Evolutionary conservation across 2,329 filamentous ascomycete genomes (phyloP), one percentile per base, ranked within the genome.

Genomic region (Xylaria sp.): DNA sequence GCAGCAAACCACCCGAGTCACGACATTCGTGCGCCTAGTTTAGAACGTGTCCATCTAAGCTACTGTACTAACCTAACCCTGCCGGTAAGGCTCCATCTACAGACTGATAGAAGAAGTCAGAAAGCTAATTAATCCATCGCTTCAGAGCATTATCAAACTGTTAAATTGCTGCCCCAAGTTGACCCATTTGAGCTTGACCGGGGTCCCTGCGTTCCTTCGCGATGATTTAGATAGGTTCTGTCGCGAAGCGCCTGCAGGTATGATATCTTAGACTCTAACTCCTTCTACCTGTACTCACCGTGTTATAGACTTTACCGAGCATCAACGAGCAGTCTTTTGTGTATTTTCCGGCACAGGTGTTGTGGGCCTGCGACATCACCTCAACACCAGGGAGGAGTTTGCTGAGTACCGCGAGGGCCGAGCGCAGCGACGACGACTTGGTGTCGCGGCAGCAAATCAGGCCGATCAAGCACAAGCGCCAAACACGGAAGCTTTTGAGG

Each of bases 311-410:
- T 99, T 99, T 79, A 98, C 94, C 20, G 92, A 95, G 56, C 94
- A 97, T 77, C 96, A 99, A 79, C 90, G 96, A 71, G 91, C 95
- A 61, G 93, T 98, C 7, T 99, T 99, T 79, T 99, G 96, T 77
- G 96, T 99, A 63, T 99, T 99, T 80, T 97, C 94, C 1, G 95
- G 96, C 6, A 87, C 88, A 31, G 94, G 94, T 64, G 95, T 99
- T 1, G 84, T 84, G 49, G 88, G 88, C 48, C 88, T 99, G 31
- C 91, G 95, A 49, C 87, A 90, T 33, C 92, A 94, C 77, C 85
- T 99, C 46, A 97, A 94, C 72, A 83, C 79, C 0, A 81, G 83
- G 11, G 78, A 80, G 0, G 80, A 82, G 40, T 88, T 87, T 63
- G 81, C 83, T 48, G 80, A 82, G 53, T 76, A 74, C 48, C 75